These are phyloP conservation scores for Triticum aestivum DNA, from an alignment of 176 grass and related monocot genomes.

Conservation along the genomic window IWGSC_CS_RefSeq_v2.1 NC_057798.1:611422751-611423250, in stretches of 20 bases:
- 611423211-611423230: too few species aligned
- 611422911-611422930: neutral
- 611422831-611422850: neutral
- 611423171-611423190: too few species aligned
- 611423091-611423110: neutral
- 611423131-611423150: too few species aligned
- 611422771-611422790: neutral
- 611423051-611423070: conserved; percentile 43
- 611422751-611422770: neutral
- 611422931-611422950: conserved; percentile 43
- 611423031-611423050: neutral
- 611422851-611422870: neutral
- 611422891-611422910: neutral
- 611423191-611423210: too few species aligned
- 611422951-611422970: conserved; percentile 17
- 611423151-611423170: too few species aligned
- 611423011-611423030: conserved; percentile 40
- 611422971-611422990: conserved; percentile 37
- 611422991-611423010: conserved; percentile 52
- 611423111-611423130: too few species aligned
- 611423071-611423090: conserved; percentile 10
- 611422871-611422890: neutral
- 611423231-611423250: too few species aligned
- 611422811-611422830: neutral
- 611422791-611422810: neutral